A percentile compares a stretch with the other conserved stretches of the same genome.
phyloP scores from a whole-genome alignment of 1,284 basidiomycete genomes.

The Leccinum olivaceoglutinosum region DNA sequence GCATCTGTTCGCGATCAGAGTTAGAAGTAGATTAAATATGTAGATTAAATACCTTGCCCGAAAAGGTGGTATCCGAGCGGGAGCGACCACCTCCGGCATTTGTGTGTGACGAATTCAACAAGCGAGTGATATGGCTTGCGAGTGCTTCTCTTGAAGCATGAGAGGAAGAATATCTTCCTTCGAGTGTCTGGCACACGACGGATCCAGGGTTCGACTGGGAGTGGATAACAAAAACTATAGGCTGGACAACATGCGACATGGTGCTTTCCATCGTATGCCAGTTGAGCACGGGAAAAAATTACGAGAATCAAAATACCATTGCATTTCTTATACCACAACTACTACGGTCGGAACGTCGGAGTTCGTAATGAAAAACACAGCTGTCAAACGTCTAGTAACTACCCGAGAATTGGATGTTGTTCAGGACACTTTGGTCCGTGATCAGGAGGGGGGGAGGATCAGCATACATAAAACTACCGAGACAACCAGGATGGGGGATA shows the following conservation, averaged over 20 bases:
- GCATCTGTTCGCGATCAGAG: background rate
- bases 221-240: background rate
- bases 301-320: background rate
- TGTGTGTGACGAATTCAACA: background rate
- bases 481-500: background rate
- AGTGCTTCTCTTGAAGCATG: background rate
- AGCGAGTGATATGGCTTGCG: background rate
- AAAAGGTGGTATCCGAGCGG: background rate
- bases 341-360: background rate
- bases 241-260: background rate
- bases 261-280: no score
- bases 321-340: background rate
- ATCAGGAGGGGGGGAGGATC: background rate
- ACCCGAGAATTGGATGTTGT: background rate
- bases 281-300: background rate
- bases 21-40: background rate
- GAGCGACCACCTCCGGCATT: background rate
- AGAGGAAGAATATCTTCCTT: background rate
- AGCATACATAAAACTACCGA: background rate
- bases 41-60: background rate
- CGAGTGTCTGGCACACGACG: background rate
- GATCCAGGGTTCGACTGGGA: background rate
- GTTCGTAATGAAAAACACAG: background rate
- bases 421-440: background rate
- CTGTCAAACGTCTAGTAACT: no score